Evolutionary conservation across 371 early-diverging fungal genomes (phyloP).

Genomic region (Zychaea mexicana): DNA sequence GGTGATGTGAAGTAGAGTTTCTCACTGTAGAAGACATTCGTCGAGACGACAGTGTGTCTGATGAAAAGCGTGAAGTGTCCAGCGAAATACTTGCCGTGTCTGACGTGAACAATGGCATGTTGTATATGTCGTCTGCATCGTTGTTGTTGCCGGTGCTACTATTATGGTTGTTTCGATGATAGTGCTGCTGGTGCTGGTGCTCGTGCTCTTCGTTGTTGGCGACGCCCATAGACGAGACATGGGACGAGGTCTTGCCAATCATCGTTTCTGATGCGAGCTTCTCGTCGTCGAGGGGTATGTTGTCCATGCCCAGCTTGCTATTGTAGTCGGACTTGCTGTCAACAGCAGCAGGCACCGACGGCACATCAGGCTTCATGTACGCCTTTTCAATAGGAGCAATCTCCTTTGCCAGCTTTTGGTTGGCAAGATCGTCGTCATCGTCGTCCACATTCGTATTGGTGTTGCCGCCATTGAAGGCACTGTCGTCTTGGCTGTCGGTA

Average conservation of each 20-base stretch:
- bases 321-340: background rate
- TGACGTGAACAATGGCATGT: constrained; percentile 12
- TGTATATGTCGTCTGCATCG: background rate
- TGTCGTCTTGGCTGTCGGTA: background rate
- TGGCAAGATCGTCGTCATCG: background rate
- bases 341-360: background rate
- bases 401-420: background rate
- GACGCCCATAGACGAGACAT: background rate
- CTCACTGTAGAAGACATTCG: background rate
- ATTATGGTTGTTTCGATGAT: background rate
- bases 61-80: constrained; percentile 13
- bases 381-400: background rate
- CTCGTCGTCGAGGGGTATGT: background rate
- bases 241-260: background rate
- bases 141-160: background rate
- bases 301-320: background rate
- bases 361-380: background rate
- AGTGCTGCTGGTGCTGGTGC: background rate
- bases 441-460: background rate
- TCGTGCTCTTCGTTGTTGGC: background rate
- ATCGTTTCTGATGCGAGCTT: background rate
- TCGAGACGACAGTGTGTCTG: constrained; percentile 4
- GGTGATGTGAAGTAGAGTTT: constrained; percentile 1
- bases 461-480: too few relatives aligned
- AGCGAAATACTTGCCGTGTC: constrained; percentile 15